Conservation (phyloP, 2,329 filamentous ascomycete species). For the Incumbomyces lentus region DNA sequence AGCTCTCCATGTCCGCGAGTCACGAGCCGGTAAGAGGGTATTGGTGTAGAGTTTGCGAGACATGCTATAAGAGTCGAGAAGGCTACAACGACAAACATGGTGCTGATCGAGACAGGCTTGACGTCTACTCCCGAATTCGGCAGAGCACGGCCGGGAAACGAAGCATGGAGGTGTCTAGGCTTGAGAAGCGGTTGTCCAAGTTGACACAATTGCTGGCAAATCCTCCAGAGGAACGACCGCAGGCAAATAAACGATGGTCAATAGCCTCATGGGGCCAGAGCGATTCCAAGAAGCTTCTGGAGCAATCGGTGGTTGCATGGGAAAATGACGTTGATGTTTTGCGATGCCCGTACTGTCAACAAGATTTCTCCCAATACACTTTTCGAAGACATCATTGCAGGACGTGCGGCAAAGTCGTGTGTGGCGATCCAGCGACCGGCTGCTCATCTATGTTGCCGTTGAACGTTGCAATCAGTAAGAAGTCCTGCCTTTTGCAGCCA, state of each 20-base stretch:
- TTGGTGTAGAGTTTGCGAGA: slow-evolving; percentile 95
- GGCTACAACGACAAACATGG: slow-evolving; percentile 88
- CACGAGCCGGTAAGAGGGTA: slow-evolving; percentile 83
- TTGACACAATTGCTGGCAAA: slow-evolving; percentile 74
- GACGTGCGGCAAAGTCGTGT: slow-evolving; percentile 86
- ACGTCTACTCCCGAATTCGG: slow-evolving; percentile 59
- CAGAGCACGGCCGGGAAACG: slow-evolving; percentile 72
- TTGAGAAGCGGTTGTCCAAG: slow-evolving; percentile 87
- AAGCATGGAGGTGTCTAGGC: slow-evolving; percentile 73
- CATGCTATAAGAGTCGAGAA: slow-evolving; percentile 94
- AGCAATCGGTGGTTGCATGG: slow-evolving; percentile 91
- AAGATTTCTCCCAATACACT: slow-evolving; percentile 87
- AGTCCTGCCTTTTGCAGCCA: neutral
- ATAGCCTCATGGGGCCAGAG: slow-evolving; percentile 53
- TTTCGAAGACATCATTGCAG: slow-evolving; percentile 91
- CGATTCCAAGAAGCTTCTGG: slow-evolving; percentile 66
- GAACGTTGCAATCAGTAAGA: slow-evolving; percentile 58
- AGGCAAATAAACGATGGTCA: slow-evolving; percentile 40
- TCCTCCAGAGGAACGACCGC: slow-evolving; percentile 51
- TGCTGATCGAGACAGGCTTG: slow-evolving; percentile 58
- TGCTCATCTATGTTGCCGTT: slow-evolving; percentile 80
- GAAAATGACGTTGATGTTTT: slow-evolving; percentile 75
- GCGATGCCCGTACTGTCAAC: slow-evolving; percentile 87
- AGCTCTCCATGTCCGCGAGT: slow-evolving; percentile 74
- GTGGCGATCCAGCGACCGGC: slow-evolving; percentile 70